phyloP scores from a whole-genome alignment of 1,139 yeast species.

The Eremothecium gossypii region DNA sequence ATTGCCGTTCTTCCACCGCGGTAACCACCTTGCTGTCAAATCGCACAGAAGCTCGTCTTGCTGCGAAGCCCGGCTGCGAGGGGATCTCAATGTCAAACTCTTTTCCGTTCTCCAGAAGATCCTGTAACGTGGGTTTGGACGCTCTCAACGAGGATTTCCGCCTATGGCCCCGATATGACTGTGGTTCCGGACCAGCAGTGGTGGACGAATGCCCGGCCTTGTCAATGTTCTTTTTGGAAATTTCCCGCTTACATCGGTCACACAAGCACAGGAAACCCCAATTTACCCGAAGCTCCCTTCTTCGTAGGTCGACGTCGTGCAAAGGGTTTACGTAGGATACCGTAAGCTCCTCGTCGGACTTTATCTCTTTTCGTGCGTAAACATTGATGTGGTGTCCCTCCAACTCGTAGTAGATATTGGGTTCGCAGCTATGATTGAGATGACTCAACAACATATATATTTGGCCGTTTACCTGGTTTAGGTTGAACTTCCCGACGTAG shows the following conservation, averaged over 20 bases:
- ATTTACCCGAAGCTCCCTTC: constrained; percentile 58
- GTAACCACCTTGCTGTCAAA: constrained; percentile 56
- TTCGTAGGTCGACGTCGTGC: constrained; percentile 55
- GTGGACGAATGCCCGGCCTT: constrained; percentile 7
- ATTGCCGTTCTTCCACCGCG: constrained; percentile 30
- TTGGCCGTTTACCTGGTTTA: constrained; percentile 61
- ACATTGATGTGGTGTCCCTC: constrained; percentile 51
- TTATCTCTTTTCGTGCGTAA: constrained; percentile 48
- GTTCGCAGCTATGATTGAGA: constrained; percentile 69
- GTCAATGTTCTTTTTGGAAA: constrained; percentile 18
- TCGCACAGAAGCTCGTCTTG: constrained; percentile 61
- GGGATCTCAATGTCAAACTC: constrained; percentile 46
- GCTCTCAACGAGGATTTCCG: constrained; percentile 29
- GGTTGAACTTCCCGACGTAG: constrained; percentile 63
- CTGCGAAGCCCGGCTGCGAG: constrained; percentile 27
- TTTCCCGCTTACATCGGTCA: constrained; percentile 52
- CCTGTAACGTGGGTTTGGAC: constrained; percentile 37
- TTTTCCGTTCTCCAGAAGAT: constrained; percentile 39
- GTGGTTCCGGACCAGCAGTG: background rate
- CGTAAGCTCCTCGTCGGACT: constrained; percentile 57
- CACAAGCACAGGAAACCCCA: constrained; percentile 82
- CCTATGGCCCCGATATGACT: constrained; percentile 8
- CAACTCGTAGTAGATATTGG: constrained; percentile 53
- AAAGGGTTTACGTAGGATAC: constrained; percentile 65
- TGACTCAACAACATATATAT: constrained; percentile 58